phyloP scores from a whole-genome alignment of 768 basidiomycete species.

The Kwoniella europaea region DNA sequence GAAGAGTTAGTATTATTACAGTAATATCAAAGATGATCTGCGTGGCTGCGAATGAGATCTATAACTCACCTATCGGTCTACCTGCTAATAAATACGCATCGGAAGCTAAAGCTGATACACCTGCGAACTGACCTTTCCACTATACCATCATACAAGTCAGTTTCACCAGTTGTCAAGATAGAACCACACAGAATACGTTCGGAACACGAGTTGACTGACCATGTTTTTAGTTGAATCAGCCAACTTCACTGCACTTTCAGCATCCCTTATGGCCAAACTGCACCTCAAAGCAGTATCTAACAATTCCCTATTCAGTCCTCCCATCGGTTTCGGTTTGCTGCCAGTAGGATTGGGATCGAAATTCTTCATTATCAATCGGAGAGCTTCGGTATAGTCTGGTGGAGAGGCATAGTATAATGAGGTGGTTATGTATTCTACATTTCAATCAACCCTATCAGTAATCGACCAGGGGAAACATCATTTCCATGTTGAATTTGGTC shows the following conservation, averaged over 20 bases:
- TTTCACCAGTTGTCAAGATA: neutral
- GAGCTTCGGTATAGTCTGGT: constrained; percentile 26
- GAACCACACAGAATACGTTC: too few species aligned
- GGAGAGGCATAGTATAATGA: constrained; percentile 35
- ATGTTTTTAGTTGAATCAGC: constrained; percentile 20
- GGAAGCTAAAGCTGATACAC: constrained; percentile 29
- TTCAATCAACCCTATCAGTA: too few species aligned
- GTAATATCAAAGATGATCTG: neutral
- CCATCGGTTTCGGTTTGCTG: constrained; percentile 17
- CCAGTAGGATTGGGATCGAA: constrained; percentile 15
- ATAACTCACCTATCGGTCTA: constrained; percentile 25
- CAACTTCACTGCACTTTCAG: constrained; percentile 22
- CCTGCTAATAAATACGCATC: constrained; percentile 33
- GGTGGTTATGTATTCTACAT: constrained; percentile 36
- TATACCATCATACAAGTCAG: constrained; percentile 16
- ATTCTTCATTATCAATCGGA: constrained; percentile 24
- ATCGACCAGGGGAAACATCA: too few species aligned
- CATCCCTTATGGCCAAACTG: constrained; percentile 25
- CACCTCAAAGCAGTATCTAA: constrained; percentile 41
- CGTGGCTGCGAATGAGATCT: neutral
- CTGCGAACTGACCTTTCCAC: constrained; percentile 39
- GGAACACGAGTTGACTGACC: constrained; percentile 18
- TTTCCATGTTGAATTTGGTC: too few species aligned
- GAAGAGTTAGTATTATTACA: neutral
- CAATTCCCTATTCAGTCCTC: constrained; percentile 33